phyloP scores from a whole-genome alignment of 148 eudicot genomes.

The Bassia scoparia region DNA sequence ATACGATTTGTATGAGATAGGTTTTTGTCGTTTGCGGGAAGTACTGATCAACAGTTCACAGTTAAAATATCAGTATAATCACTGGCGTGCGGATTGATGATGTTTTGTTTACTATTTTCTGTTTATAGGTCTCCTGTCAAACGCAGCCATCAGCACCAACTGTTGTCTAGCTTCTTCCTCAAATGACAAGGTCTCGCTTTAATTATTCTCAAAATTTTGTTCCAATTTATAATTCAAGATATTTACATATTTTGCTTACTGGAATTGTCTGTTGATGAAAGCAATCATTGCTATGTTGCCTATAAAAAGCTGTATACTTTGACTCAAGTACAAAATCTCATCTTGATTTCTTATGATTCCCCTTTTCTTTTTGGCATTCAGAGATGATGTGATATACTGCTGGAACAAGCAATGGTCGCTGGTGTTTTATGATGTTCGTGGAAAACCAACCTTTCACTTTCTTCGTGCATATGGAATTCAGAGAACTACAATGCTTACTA shows the following conservation, averaged over 20 bases:
- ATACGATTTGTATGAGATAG: too few relatives aligned
- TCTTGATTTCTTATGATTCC: constrained; percentile 73
- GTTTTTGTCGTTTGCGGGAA: too few relatives aligned
- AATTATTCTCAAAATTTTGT: constrained; percentile 1
- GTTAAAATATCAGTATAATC: neutral
- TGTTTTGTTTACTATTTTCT: constrained; percentile 7
- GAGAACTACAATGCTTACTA: constrained; percentile 34
- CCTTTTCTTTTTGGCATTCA: constrained; percentile 86
- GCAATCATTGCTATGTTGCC: constrained; percentile 79
- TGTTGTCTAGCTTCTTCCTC: constrained; percentile 88
- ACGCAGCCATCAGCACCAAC: constrained; percentile 98
- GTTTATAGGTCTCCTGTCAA: constrained; percentile 77
- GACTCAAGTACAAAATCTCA: constrained; percentile 61
- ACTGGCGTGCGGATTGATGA: neutral
- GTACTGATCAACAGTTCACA: neutral
- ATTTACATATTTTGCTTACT: constrained; percentile 5
- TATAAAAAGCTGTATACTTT: constrained; percentile 86
- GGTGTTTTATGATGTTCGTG: constrained; percentile 93
- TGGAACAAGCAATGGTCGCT: constrained; percentile 84
- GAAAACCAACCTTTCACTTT: constrained; percentile 83
- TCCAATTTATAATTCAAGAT: neutral
- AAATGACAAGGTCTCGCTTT: constrained; percentile 72
- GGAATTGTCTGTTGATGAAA: constrained; percentile 13
- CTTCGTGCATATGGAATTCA: constrained; percentile 86
- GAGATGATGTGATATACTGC: constrained; percentile 91